Base-by-base conservation (phyloP, 768 basidiomycete genomes). In the Boletus huronensis region DNA sequence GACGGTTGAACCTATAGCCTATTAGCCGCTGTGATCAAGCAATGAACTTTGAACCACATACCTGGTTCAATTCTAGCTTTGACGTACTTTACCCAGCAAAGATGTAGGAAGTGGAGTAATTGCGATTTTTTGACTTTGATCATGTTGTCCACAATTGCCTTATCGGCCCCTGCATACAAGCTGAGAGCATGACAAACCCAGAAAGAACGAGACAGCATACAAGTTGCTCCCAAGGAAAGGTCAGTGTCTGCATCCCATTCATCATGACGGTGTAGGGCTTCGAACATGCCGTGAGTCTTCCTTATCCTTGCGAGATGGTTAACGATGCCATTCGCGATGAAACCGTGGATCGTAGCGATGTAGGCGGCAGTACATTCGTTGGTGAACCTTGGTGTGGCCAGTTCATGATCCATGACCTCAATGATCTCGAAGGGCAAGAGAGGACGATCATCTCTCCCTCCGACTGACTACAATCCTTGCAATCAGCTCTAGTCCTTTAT, bases 21-120 rank as follows among this genome's bases (percentile, higher is more conserved):
- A 13, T 52, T 34, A 52, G 32, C 3, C 4, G 4, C 14, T 2
- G 10, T n/a, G 25, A 32, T 38, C 10, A 2, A 26, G 7, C 0
- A 6, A 40, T 16, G 6, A 6, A 21, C 41, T 48, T 17, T 50
- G 53, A 21, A 49, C 11, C 17, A 48, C 66, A 38, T 49, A 88
- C 92, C 92, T 53, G 97, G 97, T 73, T 98, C 97, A 60, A 98
- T 96, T 64, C 94, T 90, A 8, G 97, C 93, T 70, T 89, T 92
- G 32, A 93, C 87, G 66, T 97, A 98, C 70, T 90, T 92, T 17
- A 83, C 83, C 85, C 92, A 88, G 66, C 92, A 95, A 36, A 90
- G 77, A n/a, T 88, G 78, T 38, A 98, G 74, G 80, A 98, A 98
- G 7, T 72, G 74, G 41, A 75, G 78, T 2, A 99, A 69, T 64